Percentiles rank a stretch among this genome's conserved stretches.
phyloP scores from a whole-genome alignment of 2,329 filamentous ascomycete species.

The Golovinomyces cichoracearum region DNA sequence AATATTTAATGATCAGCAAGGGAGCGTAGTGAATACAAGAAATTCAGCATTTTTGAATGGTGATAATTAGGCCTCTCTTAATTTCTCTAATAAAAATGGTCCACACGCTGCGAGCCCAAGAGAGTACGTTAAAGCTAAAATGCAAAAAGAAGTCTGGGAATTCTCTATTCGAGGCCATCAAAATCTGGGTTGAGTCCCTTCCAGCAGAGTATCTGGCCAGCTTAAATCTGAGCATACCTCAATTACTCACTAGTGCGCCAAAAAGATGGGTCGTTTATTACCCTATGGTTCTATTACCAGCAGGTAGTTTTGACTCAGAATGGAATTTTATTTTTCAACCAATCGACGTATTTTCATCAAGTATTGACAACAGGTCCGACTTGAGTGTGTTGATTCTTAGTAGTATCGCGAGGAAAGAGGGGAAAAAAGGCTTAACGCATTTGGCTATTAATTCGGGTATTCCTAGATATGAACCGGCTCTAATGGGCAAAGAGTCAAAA shows the following conservation, averaged over 20 bases:
- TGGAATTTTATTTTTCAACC: conserved; percentile 8
- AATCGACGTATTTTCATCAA: neutral
- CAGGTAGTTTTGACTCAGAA: conserved; percentile 27
- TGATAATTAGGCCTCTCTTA: no score
- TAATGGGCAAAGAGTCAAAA: conserved; percentile 5
- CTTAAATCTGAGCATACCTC: conserved; percentile 5
- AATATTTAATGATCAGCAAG: no score
- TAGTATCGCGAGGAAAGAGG: conserved; percentile 19
- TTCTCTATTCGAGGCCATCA: conserved; percentile 17
- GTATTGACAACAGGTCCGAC: conserved; percentile 1
- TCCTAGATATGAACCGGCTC: conserved; percentile 18
- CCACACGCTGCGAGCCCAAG: neutral
- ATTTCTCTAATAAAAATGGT: neutral
- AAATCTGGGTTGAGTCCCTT: conserved; percentile 15
- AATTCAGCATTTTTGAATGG: no score
- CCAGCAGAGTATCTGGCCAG: conserved; percentile 5
- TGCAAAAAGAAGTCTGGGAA: conserved; percentile 7
- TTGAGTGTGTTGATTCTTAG: conserved; percentile 27
- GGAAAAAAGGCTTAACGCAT: conserved; percentile 23
- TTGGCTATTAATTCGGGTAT: conserved; percentile 37
- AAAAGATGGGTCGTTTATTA: conserved; percentile 34
- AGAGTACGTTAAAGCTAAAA: neutral
- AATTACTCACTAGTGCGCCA: conserved; percentile 15
- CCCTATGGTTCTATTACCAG: conserved; percentile 33
- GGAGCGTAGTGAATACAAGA: no score